A percentile compares a stretch with the other conserved stretches of the same genome.
Evolutionary conservation across 148 eudicot species (phyloP).

Genomic region (Bassia scoparia): DNA sequence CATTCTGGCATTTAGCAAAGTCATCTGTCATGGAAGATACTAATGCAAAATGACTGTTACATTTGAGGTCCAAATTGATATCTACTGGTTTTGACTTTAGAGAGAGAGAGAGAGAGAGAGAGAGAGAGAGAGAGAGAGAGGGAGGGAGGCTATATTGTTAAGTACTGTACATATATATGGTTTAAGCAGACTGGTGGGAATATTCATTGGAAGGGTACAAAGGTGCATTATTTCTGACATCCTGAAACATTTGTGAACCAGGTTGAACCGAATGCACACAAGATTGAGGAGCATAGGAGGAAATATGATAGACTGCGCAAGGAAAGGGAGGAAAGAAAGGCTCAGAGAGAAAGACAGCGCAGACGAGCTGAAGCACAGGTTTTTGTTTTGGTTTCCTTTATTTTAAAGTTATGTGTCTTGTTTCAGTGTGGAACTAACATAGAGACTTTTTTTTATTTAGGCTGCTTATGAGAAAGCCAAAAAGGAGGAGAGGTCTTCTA

Average conservation of each 20-base stretch:
- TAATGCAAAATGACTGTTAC: not conserved
- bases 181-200: not conserved
- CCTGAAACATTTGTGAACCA: slow-evolving; percentile 14
- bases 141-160: too few relatives aligned
- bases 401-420: not conserved
- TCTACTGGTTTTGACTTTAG: too few relatives aligned
- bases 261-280: slow-evolving; percentile 94
- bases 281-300: slow-evolving; percentile 79
- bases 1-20: not conserved
- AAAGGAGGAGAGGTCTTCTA: slow-evolving; percentile 67
- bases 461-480: slow-evolving; percentile 97
- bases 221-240: slow-evolving; percentile 9
- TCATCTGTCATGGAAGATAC: not conserved
- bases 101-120: too few relatives aligned
- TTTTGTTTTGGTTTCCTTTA: not conserved
- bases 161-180: not conserved
- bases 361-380: slow-evolving; percentile 75
- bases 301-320: slow-evolving; percentile 76
- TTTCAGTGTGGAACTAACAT: slow-evolving; percentile 9
- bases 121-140: too few relatives aligned
- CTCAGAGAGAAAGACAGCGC: slow-evolving; percentile 58
- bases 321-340: slow-evolving; percentile 59
- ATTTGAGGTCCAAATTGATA: not conserved
- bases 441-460: slow-evolving; percentile 27
- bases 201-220: too few relatives aligned